Evolutionary conservation across 257 asterid genomes (phyloP).

Genomic region (Ajuga chamaepitys): DNA sequence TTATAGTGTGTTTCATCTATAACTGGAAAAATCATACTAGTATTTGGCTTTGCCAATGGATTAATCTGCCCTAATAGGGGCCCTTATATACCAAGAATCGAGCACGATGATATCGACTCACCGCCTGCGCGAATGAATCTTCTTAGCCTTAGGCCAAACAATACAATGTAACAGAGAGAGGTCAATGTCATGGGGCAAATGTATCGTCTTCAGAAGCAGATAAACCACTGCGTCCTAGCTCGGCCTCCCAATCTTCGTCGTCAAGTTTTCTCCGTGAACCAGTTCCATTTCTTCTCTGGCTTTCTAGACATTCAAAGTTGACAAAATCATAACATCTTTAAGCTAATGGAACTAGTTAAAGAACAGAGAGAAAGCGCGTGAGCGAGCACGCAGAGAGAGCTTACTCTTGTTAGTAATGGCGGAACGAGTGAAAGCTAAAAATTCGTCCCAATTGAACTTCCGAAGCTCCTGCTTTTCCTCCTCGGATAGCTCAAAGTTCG

Average conservation of each 20-base stretch:
- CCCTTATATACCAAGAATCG: constrained; percentile 24
- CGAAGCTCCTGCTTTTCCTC: constrained; percentile 76
- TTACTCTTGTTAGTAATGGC: constrained; percentile 80
- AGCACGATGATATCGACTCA: constrained; percentile 3
- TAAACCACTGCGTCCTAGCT: constrained; percentile 31
- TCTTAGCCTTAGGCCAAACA: background rate
- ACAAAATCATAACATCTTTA: background rate
- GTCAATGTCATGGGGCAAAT: constrained; percentile 24
- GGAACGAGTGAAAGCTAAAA: constrained; percentile 68
- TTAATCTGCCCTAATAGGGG: constrained; percentile 34
- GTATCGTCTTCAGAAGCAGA: constrained; percentile 63
- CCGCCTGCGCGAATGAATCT: constrained; percentile 2
- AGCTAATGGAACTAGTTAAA: background rate
- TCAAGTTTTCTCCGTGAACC: constrained; percentile 33
- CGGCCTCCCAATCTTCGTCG: constrained; percentile 42
- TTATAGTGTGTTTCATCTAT: background rate
- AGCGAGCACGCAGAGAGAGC: background rate
- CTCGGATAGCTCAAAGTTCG: constrained; percentile 78
- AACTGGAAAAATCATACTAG: background rate
- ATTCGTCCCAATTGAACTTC: constrained; percentile 74
- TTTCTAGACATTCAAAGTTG: constrained; percentile 33
- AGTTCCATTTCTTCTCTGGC: constrained; percentile 42
- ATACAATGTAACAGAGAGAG: background rate
- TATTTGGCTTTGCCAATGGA: background rate
- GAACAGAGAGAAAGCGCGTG: too few species aligned